phyloP scores from a whole-genome alignment of 2,329 filamentous ascomycete species.

The Venturia effusa region DNA sequence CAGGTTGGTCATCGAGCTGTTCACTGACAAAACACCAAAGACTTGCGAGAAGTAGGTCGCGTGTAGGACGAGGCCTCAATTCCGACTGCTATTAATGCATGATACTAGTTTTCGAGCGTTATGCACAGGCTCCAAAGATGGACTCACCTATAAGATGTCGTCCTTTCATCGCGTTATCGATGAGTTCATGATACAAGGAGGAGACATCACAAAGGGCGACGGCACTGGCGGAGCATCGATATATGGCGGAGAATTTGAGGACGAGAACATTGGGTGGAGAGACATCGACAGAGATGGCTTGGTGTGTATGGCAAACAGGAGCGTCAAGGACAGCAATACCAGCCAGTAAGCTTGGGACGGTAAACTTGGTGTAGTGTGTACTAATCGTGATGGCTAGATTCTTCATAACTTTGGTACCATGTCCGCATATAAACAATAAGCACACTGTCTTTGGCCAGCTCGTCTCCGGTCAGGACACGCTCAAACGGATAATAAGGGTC shows the following conservation, averaged over 20 bases:
- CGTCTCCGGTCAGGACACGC: slow-evolving; percentile 25
- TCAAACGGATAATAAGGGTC: slow-evolving; percentile 25
- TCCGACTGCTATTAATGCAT: not conserved
- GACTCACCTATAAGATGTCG: slow-evolving; percentile 26
- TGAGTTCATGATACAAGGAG: slow-evolving; percentile 35
- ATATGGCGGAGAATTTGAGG: slow-evolving; percentile 29
- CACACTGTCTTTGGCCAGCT: slow-evolving; percentile 32
- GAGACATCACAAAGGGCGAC: slow-evolving; percentile 30
- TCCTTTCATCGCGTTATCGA: slow-evolving; percentile 33
- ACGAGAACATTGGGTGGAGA: slow-evolving; percentile 32
- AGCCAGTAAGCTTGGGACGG: slow-evolving; percentile 22
- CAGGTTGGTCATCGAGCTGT: slow-evolving; percentile 34
- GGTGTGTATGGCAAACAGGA: slow-evolving; percentile 29
- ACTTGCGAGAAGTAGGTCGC: slow-evolving; percentile 34
- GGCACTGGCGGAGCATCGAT: slow-evolving; percentile 31
- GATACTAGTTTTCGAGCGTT: slow-evolving; percentile 31
- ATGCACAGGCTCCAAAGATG: slow-evolving; percentile 28
- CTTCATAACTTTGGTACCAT: slow-evolving; percentile 31
- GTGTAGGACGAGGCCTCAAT: not conserved
- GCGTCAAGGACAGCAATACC: slow-evolving; percentile 30
- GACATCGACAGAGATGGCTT: slow-evolving; percentile 29
- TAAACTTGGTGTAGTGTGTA: not conserved
- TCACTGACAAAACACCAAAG: slow-evolving; percentile 32
- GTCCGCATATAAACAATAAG: slow-evolving; percentile 29
- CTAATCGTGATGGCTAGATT: slow-evolving; percentile 19